Evolutionary conservation across 345 rosid species (phyloP).

Genomic region (Populus deltoides): DNA sequence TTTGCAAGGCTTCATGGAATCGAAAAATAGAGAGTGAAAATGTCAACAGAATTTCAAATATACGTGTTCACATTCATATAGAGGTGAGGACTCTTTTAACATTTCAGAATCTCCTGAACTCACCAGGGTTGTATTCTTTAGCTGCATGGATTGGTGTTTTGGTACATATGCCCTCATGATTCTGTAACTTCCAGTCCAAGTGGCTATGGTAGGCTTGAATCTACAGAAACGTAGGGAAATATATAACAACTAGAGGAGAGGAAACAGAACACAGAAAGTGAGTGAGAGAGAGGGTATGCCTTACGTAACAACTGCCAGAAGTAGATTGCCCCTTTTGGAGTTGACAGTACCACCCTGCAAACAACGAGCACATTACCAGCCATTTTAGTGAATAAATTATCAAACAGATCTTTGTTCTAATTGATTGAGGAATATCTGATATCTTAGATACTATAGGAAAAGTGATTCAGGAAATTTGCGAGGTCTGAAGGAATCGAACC

Average conservation of each 20-base stretch:
- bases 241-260: not conserved
- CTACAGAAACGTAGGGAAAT: constrained; percentile 33
- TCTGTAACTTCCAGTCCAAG: constrained; percentile 83
- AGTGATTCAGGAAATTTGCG: not conserved
- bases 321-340: constrained; percentile 51
- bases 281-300: constrained; percentile 17
- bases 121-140: constrained; percentile 57
- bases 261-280: not conserved
- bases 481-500: constrained; percentile 31
- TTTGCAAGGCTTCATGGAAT: not conserved
- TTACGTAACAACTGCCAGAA: constrained; percentile 69
- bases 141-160: constrained; percentile 71
- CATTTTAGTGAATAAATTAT: not conserved
- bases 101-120: constrained; percentile 6
- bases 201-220: constrained; percentile 73
- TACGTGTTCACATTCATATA: not conserved
- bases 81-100: not conserved
- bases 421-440: not conserved
- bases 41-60: not conserved
- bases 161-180: constrained; percentile 67
- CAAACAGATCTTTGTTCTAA: not conserved
- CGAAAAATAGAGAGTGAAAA: not conserved
- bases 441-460: not conserved
- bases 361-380: constrained; percentile 2
- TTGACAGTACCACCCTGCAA: constrained; percentile 44